Conservation (phyloP, 805 yeast species). For the Saturnispora saitoi region DNA sequence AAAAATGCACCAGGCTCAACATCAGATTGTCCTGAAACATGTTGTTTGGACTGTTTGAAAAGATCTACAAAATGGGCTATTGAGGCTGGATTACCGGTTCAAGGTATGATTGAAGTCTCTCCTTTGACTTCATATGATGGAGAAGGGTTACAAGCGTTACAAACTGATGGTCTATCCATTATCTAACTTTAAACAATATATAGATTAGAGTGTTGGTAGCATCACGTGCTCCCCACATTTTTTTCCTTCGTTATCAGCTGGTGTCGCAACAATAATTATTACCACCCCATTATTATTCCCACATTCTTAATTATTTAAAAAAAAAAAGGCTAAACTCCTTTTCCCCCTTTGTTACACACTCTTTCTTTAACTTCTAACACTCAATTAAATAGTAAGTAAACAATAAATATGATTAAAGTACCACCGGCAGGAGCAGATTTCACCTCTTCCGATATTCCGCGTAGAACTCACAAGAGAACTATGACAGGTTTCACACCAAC, state of each 20-base stretch:
- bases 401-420: neutral
- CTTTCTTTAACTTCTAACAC: too few species aligned
- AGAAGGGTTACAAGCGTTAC: slow-evolving; percentile 53
- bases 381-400: neutral
- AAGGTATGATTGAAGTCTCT: slow-evolving; percentile 62
- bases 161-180: slow-evolving; percentile 34
- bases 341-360: too few species aligned
- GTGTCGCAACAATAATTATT: neutral
- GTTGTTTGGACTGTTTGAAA: slow-evolving; percentile 52
- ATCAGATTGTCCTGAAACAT: slow-evolving; percentile 79
- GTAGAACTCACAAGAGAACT: slow-evolving; percentile 52
- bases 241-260: neutral
- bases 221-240: neutral
- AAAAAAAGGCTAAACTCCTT: too few species aligned
- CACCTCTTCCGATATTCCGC: slow-evolving; percentile 1
- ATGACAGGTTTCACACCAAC: slow-evolving; percentile 88
- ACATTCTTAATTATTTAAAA: too few species aligned
- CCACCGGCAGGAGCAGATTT: slow-evolving; percentile 6
- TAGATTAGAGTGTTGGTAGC: too few species aligned
- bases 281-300: too few species aligned
- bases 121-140: slow-evolving; percentile 68
- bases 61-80: slow-evolving; percentile 70
- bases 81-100: slow-evolving; percentile 57
- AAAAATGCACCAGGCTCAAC: slow-evolving; percentile 82
- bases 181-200: too few species aligned